Evolutionary conservation across 768 basidiomycete genomes (phyloP), one percentile per base, ranked within the genome.

Genomic region (Strobilomyces echinocephalus): DNA sequence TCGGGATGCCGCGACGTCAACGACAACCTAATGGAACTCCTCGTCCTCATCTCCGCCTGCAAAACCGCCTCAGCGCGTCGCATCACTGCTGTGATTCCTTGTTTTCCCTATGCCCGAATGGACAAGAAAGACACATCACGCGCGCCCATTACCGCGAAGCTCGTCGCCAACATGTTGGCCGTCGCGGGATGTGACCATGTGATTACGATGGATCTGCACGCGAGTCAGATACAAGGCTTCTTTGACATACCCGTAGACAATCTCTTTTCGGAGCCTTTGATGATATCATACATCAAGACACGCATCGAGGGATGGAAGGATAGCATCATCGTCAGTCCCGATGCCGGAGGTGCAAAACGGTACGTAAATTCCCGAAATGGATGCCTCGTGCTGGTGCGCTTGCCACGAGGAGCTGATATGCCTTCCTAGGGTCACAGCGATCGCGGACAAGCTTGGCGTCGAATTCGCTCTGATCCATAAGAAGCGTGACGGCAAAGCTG

Each of bases 171-270:
- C 72, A 98, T 98, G 95, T 78, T 99, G 55, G 87, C 84, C 41
- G 91, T 97, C 44, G 95, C 97, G 9, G 95, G 95, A 21, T 97
- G 94, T 67, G 95, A 98, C 72, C 95, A 98, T 67, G 88, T 99
- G 64, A 97, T 99, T 61, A 97, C 95, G n/a, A 95, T 98, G 88
- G 95, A 98, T 70, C 75, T 98, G 47, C 95, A 97, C 66, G 95
- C 95, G 39, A 89, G 88, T 63, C 95, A 98, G 74, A 98, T 97
- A 55, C 95, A 98, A 68, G 95, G 95, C 8, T 98, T 98, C 77
- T 98, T 98, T 69, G 94, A 97, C 70, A 92, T 98, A 60, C 95
- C 95, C 9, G 95, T 97, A 26, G 95, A 98, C 74, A 98, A 98
- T 69, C 78, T 98, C 42, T 98, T 88, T 74, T 94, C 91, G 35